Conservation (phyloP, 1,139 yeast genomes). For the Yamadazyma dendronema region DNA sequence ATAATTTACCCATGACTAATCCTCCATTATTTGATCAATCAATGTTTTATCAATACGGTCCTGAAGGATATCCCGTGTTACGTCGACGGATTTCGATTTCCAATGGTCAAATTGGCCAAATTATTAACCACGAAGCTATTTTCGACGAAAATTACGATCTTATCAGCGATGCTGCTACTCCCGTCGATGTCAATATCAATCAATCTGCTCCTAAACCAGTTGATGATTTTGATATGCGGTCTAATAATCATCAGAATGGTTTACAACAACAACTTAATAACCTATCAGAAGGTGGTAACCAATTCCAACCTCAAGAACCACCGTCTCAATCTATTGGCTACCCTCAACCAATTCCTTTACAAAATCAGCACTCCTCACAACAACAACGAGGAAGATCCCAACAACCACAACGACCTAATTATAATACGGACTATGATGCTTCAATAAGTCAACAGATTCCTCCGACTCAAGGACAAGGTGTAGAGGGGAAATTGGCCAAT, state of each 20-base stretch:
- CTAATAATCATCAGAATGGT: constrained; percentile 6
- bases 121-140: constrained; percentile 47
- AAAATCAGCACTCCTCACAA: no score
- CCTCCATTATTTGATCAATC: constrained; percentile 65
- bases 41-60: constrained; percentile 39
- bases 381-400: no score
- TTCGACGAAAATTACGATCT: constrained; percentile 24
- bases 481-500: no score
- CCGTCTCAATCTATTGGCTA: no score
- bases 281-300: no score
- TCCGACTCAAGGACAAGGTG: no score
- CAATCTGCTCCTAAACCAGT: neutral
- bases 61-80: constrained; percentile 43
- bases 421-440: no score
- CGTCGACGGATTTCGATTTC: constrained; percentile 70
- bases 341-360: no score
- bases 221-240: neutral
- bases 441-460: no score
- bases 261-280: constrained; percentile 2
- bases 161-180: constrained; percentile 11
- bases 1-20: constrained; percentile 59
- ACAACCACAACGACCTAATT: no score
- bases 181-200: constrained; percentile 5
- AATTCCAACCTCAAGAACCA: no score
- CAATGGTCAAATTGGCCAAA: constrained; percentile 77